Evolutionary conservation across 2,329 filamentous ascomycete genomes (phyloP), one percentile per base, ranked within the genome.

Genomic region (Ophiocordyceps robertsii): DNA sequence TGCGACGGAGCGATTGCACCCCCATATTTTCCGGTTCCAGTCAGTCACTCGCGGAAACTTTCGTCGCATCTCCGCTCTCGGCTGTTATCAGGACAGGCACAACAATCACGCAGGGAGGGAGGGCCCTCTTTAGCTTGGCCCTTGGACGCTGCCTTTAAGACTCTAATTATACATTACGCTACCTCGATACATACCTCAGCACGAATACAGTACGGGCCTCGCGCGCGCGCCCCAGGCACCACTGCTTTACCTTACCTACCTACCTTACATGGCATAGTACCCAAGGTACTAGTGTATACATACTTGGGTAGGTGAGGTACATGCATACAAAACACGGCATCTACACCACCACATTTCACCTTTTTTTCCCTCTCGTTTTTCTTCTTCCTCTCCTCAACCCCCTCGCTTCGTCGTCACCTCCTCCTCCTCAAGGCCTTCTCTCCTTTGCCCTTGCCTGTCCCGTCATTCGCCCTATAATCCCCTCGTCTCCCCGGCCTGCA

Each of bases 11-110:
- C 32, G 32, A 35, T 16, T 36, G 33, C 16, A 16, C 37, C 39
- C 13, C 39, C 39, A 39, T 41, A 39, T 39, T 41, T 39, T 37
- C 46, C 40, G 42, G 44, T 46, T 46, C 40, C 40, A 41, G 40
- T 35, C 32, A 16, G 32, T 36, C 17, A 14, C 33, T 16, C 33
- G 19, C 40, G 46, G 33, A 27, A 42, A 42, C 35, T 36, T 37
- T 42, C 40, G 33, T 42, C 32, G 33, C 37, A 37, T 43, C 46
- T 48, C 46, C 44, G 46, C 41, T 48, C 39, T 44, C 46, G 46
- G 46, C 42, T 48, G 42, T 40, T 40, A 27, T 36, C 17, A 43
- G 42, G 42, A 36, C 44, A 43, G 19, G 29, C 33, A 16, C 33
- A 14, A 14, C n/a, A n/a, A 13, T 13, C 7, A 36, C n/a, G 33